These are phyloP conservation scores for Aureobasidium lini DNA, from an alignment of 2,329 filamentous ascomycete genomes.

Conservation along the genomic window DNA sequence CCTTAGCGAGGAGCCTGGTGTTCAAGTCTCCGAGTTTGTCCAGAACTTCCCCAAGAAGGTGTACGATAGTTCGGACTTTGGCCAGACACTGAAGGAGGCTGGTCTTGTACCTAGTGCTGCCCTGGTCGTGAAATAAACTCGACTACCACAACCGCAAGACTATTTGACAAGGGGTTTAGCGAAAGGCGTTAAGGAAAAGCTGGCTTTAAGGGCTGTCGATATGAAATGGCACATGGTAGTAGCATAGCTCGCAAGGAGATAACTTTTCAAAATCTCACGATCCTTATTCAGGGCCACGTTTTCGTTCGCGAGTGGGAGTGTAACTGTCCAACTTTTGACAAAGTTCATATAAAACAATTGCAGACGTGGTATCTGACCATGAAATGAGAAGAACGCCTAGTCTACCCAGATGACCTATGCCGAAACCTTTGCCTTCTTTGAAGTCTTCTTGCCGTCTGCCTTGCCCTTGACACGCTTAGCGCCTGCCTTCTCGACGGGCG, in stretches of 20 bases:
- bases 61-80: conserved; percentile 65
- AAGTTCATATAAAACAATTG: neutral
- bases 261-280: neutral
- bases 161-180: conserved; percentile 2
- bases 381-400: conserved; percentile 5
- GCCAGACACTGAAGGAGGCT: conserved; percentile 85
- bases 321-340: no score
- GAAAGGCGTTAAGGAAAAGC: neutral
- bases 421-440: conserved; percentile 24
- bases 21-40: conserved; percentile 66
- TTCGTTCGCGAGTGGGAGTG: neutral
- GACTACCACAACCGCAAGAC: neutral
- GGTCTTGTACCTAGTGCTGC: conserved; percentile 87
- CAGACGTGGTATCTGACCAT: conserved; percentile 9
- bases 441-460: conserved; percentile 27
- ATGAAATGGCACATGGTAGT: neutral
- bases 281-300: neutral
- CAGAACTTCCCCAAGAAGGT: conserved; percentile 83
- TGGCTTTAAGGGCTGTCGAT: neutral
- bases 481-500: conserved; percentile 17
- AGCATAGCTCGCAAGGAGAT: neutral
- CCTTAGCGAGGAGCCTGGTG: conserved; percentile 62
- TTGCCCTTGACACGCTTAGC: conserved; percentile 28
- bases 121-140: conserved; percentile 56
- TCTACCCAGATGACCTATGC: neutral